Evolutionary conservation across 306 rosid genomes (phyloP).

Genomic region (Fagus crenata): DNA sequence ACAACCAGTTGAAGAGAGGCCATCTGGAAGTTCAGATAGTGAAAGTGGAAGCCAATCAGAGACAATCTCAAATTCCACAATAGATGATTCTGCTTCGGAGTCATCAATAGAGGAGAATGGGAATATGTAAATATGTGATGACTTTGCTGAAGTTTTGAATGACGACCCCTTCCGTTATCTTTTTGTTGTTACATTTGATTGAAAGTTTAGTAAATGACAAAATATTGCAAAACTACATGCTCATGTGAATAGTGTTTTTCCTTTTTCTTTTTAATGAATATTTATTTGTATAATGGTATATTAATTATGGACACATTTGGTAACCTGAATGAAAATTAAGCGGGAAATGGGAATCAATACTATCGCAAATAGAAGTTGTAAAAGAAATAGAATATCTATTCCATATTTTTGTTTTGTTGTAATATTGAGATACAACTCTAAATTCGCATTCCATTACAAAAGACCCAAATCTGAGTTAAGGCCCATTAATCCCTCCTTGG

Average conservation of each 20-base stretch:
- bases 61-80: constrained; percentile 71
- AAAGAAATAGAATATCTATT: no score
- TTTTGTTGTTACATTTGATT: constrained; percentile 36
- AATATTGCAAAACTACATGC: constrained; percentile 32
- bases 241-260: constrained; percentile 31
- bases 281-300: not conserved
- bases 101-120: constrained; percentile 76
- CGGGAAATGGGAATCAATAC: no score
- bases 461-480: no score
- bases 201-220: constrained; percentile 43
- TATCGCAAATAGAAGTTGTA: no score
- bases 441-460: no score
- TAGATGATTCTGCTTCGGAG: constrained; percentile 90
- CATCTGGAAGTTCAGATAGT: constrained; percentile 60
- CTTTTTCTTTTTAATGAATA: not conserved
- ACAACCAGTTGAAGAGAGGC: constrained; percentile 66
- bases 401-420: no score
- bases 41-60: constrained; percentile 80
- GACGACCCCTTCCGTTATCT: constrained; percentile 4
- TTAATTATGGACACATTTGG: no score
- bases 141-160: constrained; percentile 20
- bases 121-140: constrained; percentile 45
- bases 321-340: no score
- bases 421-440: no score
- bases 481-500: no score